Percentiles rank a stretch among this genome's conserved stretches.
phyloP scores from a whole-genome alignment of 2,329 filamentous ascomycete species.

The Botryosphaeria dothidea region DNA sequence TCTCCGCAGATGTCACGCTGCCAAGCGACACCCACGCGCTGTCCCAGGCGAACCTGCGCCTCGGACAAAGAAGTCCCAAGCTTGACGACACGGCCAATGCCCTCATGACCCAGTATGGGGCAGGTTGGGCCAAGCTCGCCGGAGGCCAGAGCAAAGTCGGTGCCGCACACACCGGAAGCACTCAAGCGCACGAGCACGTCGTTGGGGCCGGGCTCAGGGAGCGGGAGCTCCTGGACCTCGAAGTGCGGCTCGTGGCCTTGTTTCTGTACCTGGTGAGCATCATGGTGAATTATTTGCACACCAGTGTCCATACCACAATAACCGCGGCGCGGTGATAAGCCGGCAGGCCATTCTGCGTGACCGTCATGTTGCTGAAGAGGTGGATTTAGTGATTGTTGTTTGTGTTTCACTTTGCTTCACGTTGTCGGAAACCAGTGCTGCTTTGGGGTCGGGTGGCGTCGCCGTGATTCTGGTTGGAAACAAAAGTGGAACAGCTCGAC shows the following conservation, averaged over 20 bases:
- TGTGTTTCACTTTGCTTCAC: neutral
- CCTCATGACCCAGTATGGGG: conserved; percentile 54
- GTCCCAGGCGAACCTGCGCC: conserved; percentile 45
- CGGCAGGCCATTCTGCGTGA: neutral
- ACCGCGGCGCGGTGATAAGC: conserved; percentile 15
- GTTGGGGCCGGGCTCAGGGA: conserved; percentile 52
- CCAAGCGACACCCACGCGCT: conserved; percentile 56
- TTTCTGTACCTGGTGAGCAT: neutral
- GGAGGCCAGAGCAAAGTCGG: conserved; percentile 59
- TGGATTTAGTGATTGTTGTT: neutral
- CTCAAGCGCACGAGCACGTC: conserved; percentile 61
- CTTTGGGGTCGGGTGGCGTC: neutral
- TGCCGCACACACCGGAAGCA: conserved; percentile 59
- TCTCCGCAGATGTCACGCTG: conserved; percentile 53
- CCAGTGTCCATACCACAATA: conserved; percentile 14
- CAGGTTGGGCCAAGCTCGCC: conserved; percentile 50
- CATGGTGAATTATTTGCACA: too few species aligned
- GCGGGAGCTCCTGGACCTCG: conserved; percentile 48
- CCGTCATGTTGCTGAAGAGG: neutral
- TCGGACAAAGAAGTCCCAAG: conserved; percentile 55
- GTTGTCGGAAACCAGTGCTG: neutral
- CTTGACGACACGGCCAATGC: conserved; percentile 60
- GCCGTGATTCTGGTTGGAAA: neutral
- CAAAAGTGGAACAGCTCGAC: neutral
- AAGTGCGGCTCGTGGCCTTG: conserved; percentile 52